Conservation (phyloP, 129 eudicot genomes). For the Chrysanthemum makinoi region DNA sequence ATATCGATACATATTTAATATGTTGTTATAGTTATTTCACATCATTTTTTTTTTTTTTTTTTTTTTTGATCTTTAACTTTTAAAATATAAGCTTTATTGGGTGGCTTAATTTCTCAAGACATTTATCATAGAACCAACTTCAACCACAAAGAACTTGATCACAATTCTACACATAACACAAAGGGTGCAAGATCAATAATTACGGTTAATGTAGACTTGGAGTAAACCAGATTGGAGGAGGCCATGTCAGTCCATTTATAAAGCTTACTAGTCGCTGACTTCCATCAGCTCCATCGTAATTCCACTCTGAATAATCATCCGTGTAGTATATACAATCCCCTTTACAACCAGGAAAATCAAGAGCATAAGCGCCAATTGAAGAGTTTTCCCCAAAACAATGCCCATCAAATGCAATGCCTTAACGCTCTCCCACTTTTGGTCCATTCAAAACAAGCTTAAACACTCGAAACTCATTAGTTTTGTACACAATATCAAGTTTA, state of each 20-base stretch:
- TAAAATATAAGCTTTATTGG: no score
- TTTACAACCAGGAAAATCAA: constrained; percentile 58
- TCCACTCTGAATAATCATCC: no score
- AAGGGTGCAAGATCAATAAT: no score
- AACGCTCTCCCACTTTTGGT: constrained; percentile 49
- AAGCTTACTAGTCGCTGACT: no score
- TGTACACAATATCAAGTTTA: constrained; percentile 43
- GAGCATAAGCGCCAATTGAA: constrained; percentile 54
- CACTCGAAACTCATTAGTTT: constrained; percentile 62
- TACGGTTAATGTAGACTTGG: constrained; percentile 52
- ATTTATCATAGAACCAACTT: constrained; percentile 6
- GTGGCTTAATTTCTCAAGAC: no score
- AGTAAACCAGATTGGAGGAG: constrained; percentile 80
- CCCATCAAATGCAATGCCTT: constrained; percentile 40
- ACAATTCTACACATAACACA: constrained; percentile 26
- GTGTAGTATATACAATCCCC: constrained; percentile 68
- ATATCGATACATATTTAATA: no score
- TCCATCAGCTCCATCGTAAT: constrained; percentile 57
- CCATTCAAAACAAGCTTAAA: constrained; percentile 40
- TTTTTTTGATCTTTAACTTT: no score
- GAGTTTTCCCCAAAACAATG: constrained; percentile 76
- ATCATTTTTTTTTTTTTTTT: no score
- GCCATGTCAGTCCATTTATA: no score
- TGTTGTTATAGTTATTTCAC: no score
- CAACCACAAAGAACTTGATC: neutral